These are phyloP conservation scores for Sanguinoderma infundibulare DNA, from an alignment of 1,284 basidiomycete species.

Conservation along the genomic window DNA sequence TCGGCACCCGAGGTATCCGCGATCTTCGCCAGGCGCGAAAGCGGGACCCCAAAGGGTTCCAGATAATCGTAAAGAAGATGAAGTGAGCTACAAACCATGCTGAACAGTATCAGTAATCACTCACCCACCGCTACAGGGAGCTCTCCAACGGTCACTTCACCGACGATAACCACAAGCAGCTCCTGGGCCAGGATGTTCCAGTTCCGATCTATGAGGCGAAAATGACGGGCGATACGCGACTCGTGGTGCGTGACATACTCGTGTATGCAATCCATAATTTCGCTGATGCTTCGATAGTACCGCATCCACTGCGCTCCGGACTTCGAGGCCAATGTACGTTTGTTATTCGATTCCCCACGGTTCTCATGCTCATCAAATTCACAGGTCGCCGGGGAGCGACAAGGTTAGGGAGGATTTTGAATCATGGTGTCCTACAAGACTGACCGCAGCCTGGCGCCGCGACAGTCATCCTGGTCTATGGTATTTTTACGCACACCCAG, in stretches of 20 bases:
- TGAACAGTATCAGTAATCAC: background rate
- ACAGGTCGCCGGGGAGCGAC: constrained; percentile 53
- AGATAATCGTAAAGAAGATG: constrained; percentile 61
- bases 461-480: constrained; percentile 62
- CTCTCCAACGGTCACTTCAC: constrained; percentile 71
- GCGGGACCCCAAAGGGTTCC: constrained; percentile 46
- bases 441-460: background rate
- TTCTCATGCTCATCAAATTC: background rate
- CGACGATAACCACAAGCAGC: constrained; percentile 67
- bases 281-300: constrained; percentile 47
- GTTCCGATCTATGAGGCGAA: constrained; percentile 70
- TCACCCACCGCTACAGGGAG: constrained; percentile 44
- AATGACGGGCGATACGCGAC: constrained; percentile 61
- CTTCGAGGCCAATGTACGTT: constrained; percentile 49
- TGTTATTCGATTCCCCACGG: background rate
- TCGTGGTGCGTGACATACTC: constrained; percentile 49
- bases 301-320: constrained; percentile 64
- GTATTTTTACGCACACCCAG: constrained; percentile 65
- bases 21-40: constrained; percentile 47
- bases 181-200: constrained; percentile 48
- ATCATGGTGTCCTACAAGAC: background rate
- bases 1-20: constrained; percentile 47
- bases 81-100: constrained; percentile 38
- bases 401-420: constrained; percentile 44
- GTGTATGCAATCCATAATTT: background rate